Evolutionary conservation across 208 protist species (phyloP), one percentile per base, ranked within the genome.

Genomic region (Trypanosoma platydactyli): DNA sequence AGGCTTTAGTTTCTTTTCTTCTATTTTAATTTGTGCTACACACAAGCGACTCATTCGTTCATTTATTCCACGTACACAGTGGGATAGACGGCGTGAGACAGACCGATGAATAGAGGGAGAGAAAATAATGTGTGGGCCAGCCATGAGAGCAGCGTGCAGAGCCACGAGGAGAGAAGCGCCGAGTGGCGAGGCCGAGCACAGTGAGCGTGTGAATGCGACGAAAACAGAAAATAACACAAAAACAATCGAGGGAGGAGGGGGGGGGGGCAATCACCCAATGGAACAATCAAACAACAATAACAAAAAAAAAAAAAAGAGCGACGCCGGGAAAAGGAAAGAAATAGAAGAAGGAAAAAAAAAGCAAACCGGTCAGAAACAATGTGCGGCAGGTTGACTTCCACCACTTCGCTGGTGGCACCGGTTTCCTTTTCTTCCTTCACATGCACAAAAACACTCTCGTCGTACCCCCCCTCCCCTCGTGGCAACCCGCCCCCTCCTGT

Each of bases 301-400:
- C 46, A 20, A 56, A 55, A 40, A 11, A 46, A 1, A 51, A 42
- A 53, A 40, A 70, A 71, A 51, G 45, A 46, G 35, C 38, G 22
- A 57, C 41, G 65, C 41, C 24, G 30, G 41, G 29, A 60, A 33
- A 20, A 59, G 60, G 20, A 18, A 45, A n/a, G 5, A 59, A 48
- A 44, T 6, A 49, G 20, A 18, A 40, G 30, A 3, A 38, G 30
- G 46, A 49, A 25, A 49, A 49, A 49, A 49, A 49, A 25, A 15
- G 13, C 5, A 41, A 54, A 40, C 41, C 9, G 12, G 11, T 35
- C n/a, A 65, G 20, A 65, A 45, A 65, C 52, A 55, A 29, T 38
- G 49, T 18, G 29, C 18, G n/a, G 44, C 44, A 9, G 4, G 44
- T 13, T 49, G 7, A 1, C 6, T 9, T 3, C 44, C 44, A 20